Evolutionary conservation across 2,329 filamentous ascomycete species (phyloP), one percentile per base, ranked within the genome.

Genomic region (Cladophialophora bantiana): DNA sequence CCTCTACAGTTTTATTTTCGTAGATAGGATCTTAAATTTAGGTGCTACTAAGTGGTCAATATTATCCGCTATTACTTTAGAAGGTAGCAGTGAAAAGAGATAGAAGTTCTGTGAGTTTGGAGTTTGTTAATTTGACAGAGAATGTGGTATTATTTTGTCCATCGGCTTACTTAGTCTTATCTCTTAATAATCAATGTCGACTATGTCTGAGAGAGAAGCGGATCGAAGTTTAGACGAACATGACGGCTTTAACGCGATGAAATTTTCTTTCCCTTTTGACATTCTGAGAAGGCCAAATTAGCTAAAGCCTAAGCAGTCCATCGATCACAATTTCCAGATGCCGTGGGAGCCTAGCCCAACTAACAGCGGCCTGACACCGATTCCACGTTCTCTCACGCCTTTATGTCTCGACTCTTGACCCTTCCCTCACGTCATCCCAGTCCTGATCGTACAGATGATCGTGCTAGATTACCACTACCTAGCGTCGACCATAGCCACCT

Each of bases 401-500:
- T 26, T 18, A 50, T 12, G 10, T 50, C 5, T 5, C 26, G 26
- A 50, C n/a, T 42, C 40, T 42, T 20, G 26, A 10, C 20, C 10
- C 20, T 26, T 18, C 26, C 45, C 18, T 50, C 26, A 10, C 9
- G 9, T 13, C 45, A 50, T 12, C 18, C 45, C 45, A 26, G 10
- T 31, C 45, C 45, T 50, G n/a, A 7, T 48, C 45, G 7, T 7
- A 3, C 45, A 48, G 18, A 48, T 26, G 7, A 7, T 3, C 7
- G 12, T 9, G 42, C n/a, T 20, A n/a, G 7, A 18, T 48, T 12
- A 38, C 31, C 15, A 60, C 35, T 36, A 45, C 38, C 53, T 40
- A 70, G 45, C 64, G 61, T 34, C 66, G 60, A 36, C 64, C 66
- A 68, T 71, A 68, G 7, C 65, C 45, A 26, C 68, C 68, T 36